Conservation (phyloP, 352 stramenopile genomes). For the Pythium vanterpoolii region DNA sequence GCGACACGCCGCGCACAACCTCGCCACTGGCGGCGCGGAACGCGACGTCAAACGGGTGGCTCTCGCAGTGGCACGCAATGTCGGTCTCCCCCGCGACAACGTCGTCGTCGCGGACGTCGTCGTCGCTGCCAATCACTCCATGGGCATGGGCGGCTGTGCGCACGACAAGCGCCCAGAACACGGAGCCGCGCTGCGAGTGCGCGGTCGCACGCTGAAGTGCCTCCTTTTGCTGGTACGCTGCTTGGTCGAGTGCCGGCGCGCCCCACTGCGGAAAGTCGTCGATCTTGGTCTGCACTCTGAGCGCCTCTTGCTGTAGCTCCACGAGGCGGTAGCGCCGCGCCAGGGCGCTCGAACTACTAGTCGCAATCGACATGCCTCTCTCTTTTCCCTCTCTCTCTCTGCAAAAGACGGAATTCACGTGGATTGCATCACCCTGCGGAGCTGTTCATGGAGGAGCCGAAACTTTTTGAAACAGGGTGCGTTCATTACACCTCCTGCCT, state of each 20-base stretch:
- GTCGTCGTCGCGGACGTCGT: conserved; percentile 20
- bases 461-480: too few relatives aligned
- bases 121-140: background rate
- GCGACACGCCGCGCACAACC: conserved; percentile 40
- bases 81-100: conserved; percentile 21
- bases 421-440: too few relatives aligned
- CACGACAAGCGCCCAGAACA: conserved; percentile 59
- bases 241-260: conserved; percentile 11
- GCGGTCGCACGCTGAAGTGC: conserved; percentile 35
- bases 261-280: conserved; percentile 51
- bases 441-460: too few relatives aligned
- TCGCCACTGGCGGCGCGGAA: conserved; percentile 33
- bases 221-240: conserved; percentile 48
- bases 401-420: too few relatives aligned
- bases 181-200: conserved; percentile 41
- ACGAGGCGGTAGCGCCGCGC: conserved; percentile 38
- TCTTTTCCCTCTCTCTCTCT: background rate
- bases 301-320: conserved; percentile 43
- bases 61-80: conserved; percentile 59
- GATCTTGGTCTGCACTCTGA: conserved; percentile 51
- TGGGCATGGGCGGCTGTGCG: background rate
- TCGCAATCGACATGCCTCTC: background rate
- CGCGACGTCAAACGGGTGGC: conserved; percentile 50
- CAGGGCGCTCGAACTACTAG: background rate
- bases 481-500: too few relatives aligned